Evolutionary conservation across 2,329 filamentous ascomycete genomes (phyloP).

Genomic region (Rhexocercosporidium sp.): DNA sequence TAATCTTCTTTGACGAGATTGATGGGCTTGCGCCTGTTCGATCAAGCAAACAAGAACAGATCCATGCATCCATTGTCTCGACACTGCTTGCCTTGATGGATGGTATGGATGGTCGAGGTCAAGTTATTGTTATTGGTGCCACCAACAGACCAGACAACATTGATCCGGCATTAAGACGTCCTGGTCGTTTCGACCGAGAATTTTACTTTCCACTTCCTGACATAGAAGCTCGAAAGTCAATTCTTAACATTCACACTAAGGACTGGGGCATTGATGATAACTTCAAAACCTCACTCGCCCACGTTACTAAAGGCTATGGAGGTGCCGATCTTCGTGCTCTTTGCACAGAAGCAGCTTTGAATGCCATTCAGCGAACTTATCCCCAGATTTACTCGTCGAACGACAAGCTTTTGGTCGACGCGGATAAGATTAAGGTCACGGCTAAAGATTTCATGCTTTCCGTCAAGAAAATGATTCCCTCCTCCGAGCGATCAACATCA

Average conservation of each 20-base stretch:
- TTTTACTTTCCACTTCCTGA: slow-evolving; percentile 97
- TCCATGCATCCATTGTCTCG: slow-evolving; percentile 96
- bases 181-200: slow-evolving; percentile 94
- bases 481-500: slow-evolving; percentile 86
- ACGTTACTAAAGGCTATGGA: slow-evolving; percentile 93
- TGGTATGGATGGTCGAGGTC: slow-evolving; percentile 96
- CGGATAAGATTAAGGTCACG: slow-evolving; percentile 80
- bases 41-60: slow-evolving; percentile 98
- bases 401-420: slow-evolving; percentile 88
- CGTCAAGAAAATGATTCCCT: slow-evolving; percentile 94
- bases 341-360: slow-evolving; percentile 94
- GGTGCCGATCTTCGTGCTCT: slow-evolving; percentile 93
- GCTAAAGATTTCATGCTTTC: slow-evolving; percentile 98
- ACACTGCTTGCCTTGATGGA: slow-evolving; percentile 95
- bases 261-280: slow-evolving; percentile 83
- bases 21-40: slow-evolving; percentile 94
- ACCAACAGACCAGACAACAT: slow-evolving; percentile 97
- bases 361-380: slow-evolving; percentile 93
- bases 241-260: slow-evolving; percentile 93
- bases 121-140: slow-evolving; percentile 98
- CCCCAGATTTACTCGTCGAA: slow-evolving; percentile 94
- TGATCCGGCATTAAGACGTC: slow-evolving; percentile 90
- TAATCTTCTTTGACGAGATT: slow-evolving; percentile 99
- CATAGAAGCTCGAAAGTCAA: slow-evolving; percentile 77
- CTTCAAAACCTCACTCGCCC: slow-evolving; percentile 85